Conservation (phyloP, 2,329 filamentous ascomycete species). For the Xylaria multiplex region DNA sequence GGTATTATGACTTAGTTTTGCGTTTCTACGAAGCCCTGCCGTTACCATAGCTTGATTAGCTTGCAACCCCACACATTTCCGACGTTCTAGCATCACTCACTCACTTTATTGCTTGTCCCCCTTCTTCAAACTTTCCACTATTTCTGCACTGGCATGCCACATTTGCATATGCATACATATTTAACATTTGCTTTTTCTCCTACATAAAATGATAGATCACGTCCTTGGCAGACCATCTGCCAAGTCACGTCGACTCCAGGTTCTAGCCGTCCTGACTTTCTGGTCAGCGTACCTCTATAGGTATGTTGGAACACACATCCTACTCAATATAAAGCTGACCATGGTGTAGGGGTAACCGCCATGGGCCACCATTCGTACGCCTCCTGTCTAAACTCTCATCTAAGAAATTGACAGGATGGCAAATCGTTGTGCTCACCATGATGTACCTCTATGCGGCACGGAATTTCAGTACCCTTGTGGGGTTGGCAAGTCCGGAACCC, state of each 20-base stretch:
- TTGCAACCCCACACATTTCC: not conserved
- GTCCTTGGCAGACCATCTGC: constrained; percentile 89
- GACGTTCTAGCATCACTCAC: constrained; percentile 2
- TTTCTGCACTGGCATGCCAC: constrained; percentile 25
- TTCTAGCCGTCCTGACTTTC: constrained; percentile 88
- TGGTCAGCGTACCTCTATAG: constrained; percentile 87
- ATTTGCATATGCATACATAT: constrained; percentile 20
- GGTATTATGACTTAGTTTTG: constrained; percentile 20
- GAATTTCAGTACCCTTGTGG: constrained; percentile 92
- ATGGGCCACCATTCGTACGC: constrained; percentile 84
- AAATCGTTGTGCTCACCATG: constrained; percentile 85
- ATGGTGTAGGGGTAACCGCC: constrained; percentile 75
- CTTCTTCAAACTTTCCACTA: not conserved
- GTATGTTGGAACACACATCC: constrained; percentile 53
- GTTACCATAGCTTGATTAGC: not conserved
- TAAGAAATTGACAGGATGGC: constrained; percentile 83
- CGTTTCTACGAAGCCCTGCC: constrained; percentile 2
- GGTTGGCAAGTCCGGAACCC: constrained; percentile 91
- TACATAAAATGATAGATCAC: constrained; percentile 76
- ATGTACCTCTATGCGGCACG: constrained; percentile 90
- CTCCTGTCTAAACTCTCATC: constrained; percentile 77
- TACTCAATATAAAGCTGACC: constrained; percentile 33
- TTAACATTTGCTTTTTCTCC: not conserved
- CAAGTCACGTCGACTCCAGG: constrained; percentile 91
- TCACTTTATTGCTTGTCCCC: not conserved